Evolutionary conservation across 352 stramenopile genomes (phyloP).

Genomic region (Blastocystis hominis): DNA sequence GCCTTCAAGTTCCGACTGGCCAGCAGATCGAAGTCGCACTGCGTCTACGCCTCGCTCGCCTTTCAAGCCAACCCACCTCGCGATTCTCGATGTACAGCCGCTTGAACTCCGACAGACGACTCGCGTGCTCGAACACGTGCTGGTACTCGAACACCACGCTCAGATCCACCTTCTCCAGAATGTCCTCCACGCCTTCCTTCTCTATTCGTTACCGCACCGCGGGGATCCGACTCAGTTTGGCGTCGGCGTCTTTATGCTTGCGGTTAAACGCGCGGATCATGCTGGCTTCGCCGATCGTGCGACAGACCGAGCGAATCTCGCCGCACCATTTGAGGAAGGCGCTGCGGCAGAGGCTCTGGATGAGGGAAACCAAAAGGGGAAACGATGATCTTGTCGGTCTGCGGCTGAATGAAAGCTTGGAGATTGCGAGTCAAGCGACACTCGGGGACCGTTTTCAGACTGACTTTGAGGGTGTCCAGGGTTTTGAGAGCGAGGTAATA

Average conservation of each 20-base stretch:
- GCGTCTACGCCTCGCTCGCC: neutral
- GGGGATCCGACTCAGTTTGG: neutral
- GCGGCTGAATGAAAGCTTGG: conserved; percentile 52
- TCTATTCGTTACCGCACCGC: neutral
- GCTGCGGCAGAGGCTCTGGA: neutral
- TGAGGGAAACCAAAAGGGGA: neutral
- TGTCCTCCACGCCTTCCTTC: conserved; percentile 21
- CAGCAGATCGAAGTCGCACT: conserved; percentile 48
- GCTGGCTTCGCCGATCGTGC: conserved; percentile 34
- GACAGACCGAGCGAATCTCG: conserved; percentile 5
- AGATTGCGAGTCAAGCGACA: conserved; percentile 34
- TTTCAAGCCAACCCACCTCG: neutral
- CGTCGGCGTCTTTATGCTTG: neutral
- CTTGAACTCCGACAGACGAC: conserved; percentile 30
- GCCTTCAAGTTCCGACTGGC: conserved; percentile 6
- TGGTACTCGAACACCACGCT: conserved; percentile 51
- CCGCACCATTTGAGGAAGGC: conserved; percentile 35
- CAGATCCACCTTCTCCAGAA: conserved; percentile 49
- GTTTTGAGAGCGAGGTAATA: conserved; percentile 55
- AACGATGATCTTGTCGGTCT: conserved; percentile 39
- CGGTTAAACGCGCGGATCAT: conserved; percentile 53
- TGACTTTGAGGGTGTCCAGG: conserved; percentile 42
- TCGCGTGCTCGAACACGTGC: conserved; percentile 48
- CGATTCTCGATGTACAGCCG: conserved; percentile 27
- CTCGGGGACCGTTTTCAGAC: neutral